A percentile compares a stretch with the other conserved stretches of the same genome.
Conservation (phyloP, 2,329 filamentous ascomycete genomes). For the Diaporthe aspalathi region DNA sequence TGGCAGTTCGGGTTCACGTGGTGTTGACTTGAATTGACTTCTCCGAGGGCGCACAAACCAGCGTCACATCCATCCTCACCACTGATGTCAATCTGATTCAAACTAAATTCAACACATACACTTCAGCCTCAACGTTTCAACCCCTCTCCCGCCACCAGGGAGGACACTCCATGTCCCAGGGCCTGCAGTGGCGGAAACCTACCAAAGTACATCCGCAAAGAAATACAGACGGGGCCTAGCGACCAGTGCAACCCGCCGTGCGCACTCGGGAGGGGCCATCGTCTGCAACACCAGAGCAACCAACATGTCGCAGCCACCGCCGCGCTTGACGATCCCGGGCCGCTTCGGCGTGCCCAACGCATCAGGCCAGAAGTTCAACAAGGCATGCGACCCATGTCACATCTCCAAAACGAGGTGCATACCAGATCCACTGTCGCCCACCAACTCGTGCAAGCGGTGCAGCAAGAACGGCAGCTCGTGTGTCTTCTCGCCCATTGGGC, state of each 20-base stretch:
- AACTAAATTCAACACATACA: constrained; percentile 14
- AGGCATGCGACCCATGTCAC: constrained; percentile 38
- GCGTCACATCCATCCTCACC: constrained; percentile 6
- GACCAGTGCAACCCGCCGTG: background rate
- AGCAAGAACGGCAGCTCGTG: constrained; percentile 37
- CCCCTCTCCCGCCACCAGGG: background rate
- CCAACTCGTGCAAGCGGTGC: constrained; percentile 35
- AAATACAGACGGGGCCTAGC: constrained; percentile 2
- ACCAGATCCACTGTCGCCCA: constrained; percentile 37
- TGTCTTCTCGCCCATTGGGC: constrained; percentile 37
- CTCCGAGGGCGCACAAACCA: background rate
- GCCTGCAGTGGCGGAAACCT: too few relatives aligned
- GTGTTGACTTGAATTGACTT: constrained; percentile 20
- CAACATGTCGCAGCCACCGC: constrained; percentile 17
- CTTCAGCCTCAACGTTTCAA: constrained; percentile 10
- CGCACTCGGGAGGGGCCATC: background rate
- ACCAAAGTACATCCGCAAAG: background rate
- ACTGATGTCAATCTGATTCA: background rate
- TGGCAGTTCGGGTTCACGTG: background rate
- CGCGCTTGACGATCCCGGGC: background rate
- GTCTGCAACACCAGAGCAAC: background rate
- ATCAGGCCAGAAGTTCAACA: constrained; percentile 34
- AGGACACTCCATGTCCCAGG: background rate
- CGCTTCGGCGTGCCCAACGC: constrained; percentile 22
- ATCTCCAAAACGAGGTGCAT: constrained; percentile 37